Evolutionary conservation across 179 eudicot species (phyloP).

Genomic region (Camellia oleifera): DNA sequence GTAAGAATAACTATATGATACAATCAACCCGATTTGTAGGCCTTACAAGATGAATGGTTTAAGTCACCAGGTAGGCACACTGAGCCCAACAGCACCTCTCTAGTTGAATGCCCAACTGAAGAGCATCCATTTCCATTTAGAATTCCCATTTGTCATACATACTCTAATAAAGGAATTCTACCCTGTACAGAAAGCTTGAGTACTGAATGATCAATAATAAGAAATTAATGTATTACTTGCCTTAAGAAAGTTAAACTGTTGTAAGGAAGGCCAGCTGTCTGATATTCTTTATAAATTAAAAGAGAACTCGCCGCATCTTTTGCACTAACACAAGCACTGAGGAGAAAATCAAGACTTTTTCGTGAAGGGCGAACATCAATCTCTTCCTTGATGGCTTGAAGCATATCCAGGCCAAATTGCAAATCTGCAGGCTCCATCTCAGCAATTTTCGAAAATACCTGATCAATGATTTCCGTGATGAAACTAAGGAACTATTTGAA

Average conservation of each 20-base stretch:
- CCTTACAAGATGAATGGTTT: too few species aligned
- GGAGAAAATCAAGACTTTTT: constrained; percentile 82
- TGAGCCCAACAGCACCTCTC: too few species aligned
- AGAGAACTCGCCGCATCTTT: constrained; percentile 53
- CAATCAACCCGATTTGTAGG: too few species aligned
- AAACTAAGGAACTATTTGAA: constrained; percentile 5
- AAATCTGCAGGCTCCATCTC: constrained; percentile 53
- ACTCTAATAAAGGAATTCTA: neutral
- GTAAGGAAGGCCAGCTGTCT: constrained; percentile 66
- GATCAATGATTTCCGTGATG: constrained; percentile 16
- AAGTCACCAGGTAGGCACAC: too few species aligned
- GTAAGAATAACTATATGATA: too few species aligned
- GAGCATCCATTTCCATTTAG: too few species aligned
- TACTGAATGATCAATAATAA: neutral
- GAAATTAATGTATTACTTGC: constrained; percentile 27
- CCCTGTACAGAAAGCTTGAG: neutral
- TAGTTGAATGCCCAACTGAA: too few species aligned
- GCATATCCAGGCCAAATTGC: constrained; percentile 60
- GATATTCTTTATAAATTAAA: constrained; percentile 72
- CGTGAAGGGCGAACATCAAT: constrained; percentile 64
- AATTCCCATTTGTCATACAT: neutral
- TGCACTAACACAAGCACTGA: constrained; percentile 64
- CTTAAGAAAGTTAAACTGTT: constrained; percentile 63
- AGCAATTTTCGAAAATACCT: constrained; percentile 66
- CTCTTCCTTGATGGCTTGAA: constrained; percentile 65